Conservation (phyloP, 2,329 filamentous ascomycete species). For the Neofusicoccum sp. region DNA sequence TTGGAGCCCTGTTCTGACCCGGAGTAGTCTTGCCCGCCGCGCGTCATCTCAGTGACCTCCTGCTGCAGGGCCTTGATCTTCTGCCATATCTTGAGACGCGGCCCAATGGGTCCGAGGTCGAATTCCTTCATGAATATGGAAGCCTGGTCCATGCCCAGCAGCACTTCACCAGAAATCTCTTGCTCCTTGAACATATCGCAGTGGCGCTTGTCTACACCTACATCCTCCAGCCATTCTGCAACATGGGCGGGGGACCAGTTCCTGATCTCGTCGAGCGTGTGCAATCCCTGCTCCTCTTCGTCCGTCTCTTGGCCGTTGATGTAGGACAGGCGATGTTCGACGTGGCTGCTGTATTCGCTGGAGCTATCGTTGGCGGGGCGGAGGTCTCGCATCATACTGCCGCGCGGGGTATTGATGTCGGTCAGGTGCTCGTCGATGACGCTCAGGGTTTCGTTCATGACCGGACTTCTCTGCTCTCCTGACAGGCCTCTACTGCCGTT, state of each 20-base stretch:
- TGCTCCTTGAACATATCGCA: slow-evolving; percentile 95
- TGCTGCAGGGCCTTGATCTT: slow-evolving; percentile 91
- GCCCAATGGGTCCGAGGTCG: slow-evolving; percentile 85
- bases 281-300: slow-evolving; percentile 76
- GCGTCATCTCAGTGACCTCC: slow-evolving; percentile 57
- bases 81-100: slow-evolving; percentile 91
- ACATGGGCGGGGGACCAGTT: slow-evolving; percentile 79
- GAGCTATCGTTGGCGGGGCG: slow-evolving; percentile 64
- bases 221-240: slow-evolving; percentile 81
- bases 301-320: slow-evolving; percentile 94
- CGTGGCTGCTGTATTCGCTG: slow-evolving; percentile 78
- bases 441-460: slow-evolving; percentile 90
- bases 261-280: slow-evolving; percentile 71
- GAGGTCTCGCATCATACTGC: slow-evolving; percentile 52
- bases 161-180: slow-evolving; percentile 90
- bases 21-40: slow-evolving; percentile 13
- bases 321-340: slow-evolving; percentile 78
- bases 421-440: slow-evolving; percentile 98
- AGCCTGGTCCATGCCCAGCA: slow-evolving; percentile 92
- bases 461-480: slow-evolving; percentile 60
- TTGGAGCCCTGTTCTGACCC: slow-evolving; percentile 43
- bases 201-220: slow-evolving; percentile 82
- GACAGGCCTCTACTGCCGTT: slow-evolving; percentile 12
- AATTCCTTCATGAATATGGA: slow-evolving; percentile 95
- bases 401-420: slow-evolving; percentile 67